Evolutionary conservation across 2,329 filamentous ascomycete species (phyloP), one percentile per base, ranked within the genome.

Genomic region (Fusarium sp.): DNA sequence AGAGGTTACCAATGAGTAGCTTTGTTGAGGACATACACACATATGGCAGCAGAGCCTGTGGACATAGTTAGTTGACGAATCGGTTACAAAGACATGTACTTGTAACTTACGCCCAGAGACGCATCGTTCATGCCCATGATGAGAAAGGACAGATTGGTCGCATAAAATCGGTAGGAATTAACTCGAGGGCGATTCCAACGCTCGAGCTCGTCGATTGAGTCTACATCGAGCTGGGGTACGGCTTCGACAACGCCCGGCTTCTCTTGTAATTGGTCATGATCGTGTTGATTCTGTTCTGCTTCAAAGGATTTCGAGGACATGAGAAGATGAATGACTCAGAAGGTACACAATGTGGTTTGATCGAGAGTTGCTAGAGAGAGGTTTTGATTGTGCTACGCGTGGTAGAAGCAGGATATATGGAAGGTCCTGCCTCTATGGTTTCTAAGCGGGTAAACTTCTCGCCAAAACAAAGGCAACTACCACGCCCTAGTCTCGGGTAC

Each of bases 61-160:
- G 45, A 42, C 11, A 31, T 49, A 50, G 50, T 75, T 15, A 72
- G 62, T 60, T 21, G 34, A 50, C 17, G 17, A 51, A 21, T 43
- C 34, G 45, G 19, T 31, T 15, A 45, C 17, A 14, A 19, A 40
- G 9, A 17, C 19, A 31, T 7, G 22, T 26, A 9, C 6, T 28
- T 15, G 17, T 24, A 21, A 82, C 84, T 76, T 81, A 88, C 88
- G 42, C 90, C 90, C 44, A 88, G 84, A 24, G 87, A 87, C 11
- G 86, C 90, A 78, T 93, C 91, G 71, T 91, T 91, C 80, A 90
- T 85, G 8, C 91, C 91, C 82, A 91, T 87, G 33, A 92, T 81
- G 21, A 89, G 80, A 67, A 93, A 88, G 7, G 85, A 84, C 78
- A 86, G 88, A 71, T 90, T 88, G 5, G 88, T 85, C 1, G 87